Conservation (phyloP, 257 asterid species). For the Parsonsia alboflavescens region DNA sequence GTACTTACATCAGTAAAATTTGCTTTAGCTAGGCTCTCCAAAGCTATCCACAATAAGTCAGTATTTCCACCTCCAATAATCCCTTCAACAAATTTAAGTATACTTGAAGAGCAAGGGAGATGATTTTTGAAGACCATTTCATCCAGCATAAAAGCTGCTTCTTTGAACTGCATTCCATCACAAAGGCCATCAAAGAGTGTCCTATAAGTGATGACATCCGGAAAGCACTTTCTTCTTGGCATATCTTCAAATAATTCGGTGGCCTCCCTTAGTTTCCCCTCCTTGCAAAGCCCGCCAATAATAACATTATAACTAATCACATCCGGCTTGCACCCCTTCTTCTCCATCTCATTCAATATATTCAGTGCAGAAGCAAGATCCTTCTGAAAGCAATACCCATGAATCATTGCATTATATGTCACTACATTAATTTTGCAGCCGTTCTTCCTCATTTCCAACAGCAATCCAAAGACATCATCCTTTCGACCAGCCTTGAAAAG, state of each 20-base stretch:
- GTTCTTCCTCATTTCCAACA: slow-evolving; percentile 54
- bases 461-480: slow-evolving; percentile 36
- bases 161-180: slow-evolving; percentile 42
- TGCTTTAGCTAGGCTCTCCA: slow-evolving; percentile 41
- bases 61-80: slow-evolving; percentile 29
- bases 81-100: slow-evolving; percentile 33
- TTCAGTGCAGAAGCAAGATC: slow-evolving; percentile 55
- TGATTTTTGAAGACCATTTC: slow-evolving; percentile 71
- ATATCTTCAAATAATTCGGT: slow-evolving; percentile 65
- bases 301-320: slow-evolving; percentile 63
- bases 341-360: slow-evolving; percentile 55
- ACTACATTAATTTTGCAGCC: slow-evolving; percentile 58
- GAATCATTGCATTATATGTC: slow-evolving; percentile 58
- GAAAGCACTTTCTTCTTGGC: slow-evolving; percentile 55
- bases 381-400: slow-evolving; percentile 53
- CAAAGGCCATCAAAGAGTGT: slow-evolving; percentile 61
- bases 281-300: slow-evolving; percentile 51
- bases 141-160: slow-evolving; percentile 56
- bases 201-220: slow-evolving; percentile 63
- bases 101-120: slow-evolving; percentile 38
- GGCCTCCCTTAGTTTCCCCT: slow-evolving; percentile 47
- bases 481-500: slow-evolving; percentile 47
- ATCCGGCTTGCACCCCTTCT: slow-evolving; percentile 53
- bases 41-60: slow-evolving; percentile 30
- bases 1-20: slow-evolving; percentile 40